These are phyloP conservation scores for Phytophthora pini DNA, from an alignment of 352 stramenopile genomes.

Conservation along the genomic window DNA sequence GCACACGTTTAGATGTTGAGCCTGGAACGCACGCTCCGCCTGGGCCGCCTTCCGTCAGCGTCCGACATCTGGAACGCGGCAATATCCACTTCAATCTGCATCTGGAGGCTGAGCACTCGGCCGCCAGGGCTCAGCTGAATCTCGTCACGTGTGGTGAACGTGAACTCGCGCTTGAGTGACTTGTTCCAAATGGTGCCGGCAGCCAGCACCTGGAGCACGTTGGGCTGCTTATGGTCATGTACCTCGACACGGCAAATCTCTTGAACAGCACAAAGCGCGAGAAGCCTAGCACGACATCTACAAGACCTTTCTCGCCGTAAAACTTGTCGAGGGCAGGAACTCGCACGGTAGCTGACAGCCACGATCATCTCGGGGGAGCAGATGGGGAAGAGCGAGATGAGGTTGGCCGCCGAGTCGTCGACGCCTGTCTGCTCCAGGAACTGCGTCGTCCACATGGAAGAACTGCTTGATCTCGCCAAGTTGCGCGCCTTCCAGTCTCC, in stretches of 20 bases:
- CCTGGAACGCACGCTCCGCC: conserved; percentile 68
- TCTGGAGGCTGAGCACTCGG: conserved; percentile 77
- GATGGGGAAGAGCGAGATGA: conserved; percentile 82
- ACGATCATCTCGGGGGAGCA: conserved; percentile 84
- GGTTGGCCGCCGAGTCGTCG: conserved; percentile 61
- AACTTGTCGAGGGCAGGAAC: conserved; percentile 81
- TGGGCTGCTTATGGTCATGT: conserved; percentile 82
- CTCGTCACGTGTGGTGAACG: conserved; percentile 86
- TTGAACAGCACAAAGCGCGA: conserved; percentile 80
- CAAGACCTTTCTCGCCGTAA: conserved; percentile 83
- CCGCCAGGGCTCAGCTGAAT: conserved; percentile 78
- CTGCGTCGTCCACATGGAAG: conserved; percentile 78
- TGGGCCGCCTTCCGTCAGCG: conserved; percentile 73
- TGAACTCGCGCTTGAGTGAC: conserved; percentile 75
- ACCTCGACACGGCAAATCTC: conserved; percentile 72
- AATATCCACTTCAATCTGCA: conserved; percentile 88
- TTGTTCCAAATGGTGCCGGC: conserved; percentile 87
- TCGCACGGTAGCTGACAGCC: conserved; percentile 80
- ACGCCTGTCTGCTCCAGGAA: conserved; percentile 68
- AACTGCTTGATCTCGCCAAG: conserved; percentile 84
- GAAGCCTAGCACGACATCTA: conserved; percentile 79
- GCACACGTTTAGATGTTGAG: conserved; percentile 83
- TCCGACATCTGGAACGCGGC: conserved; percentile 83
- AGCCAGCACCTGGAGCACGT: conserved; percentile 78
- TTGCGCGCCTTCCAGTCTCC: conserved; percentile 88